These are phyloP conservation scores for Leccinum pachyderme DNA, from an alignment of 1,284 basidiomycete genomes.

Conservation along the genomic window DNA sequence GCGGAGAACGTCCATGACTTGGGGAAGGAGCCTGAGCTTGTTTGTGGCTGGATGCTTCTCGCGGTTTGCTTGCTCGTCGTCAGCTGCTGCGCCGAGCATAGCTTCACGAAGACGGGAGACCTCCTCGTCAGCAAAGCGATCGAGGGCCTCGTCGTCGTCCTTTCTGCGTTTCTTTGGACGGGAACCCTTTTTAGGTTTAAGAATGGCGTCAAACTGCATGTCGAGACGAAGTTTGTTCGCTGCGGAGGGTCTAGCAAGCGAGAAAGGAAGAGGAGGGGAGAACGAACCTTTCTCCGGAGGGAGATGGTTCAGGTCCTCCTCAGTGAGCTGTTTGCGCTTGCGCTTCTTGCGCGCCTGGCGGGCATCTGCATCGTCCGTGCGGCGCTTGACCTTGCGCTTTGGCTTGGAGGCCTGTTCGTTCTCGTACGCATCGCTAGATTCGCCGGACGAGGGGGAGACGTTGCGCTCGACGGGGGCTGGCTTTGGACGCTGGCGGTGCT, in stretches of 20 bases:
- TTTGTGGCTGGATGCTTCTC: constrained; percentile 83
- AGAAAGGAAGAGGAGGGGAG: constrained; percentile 12
- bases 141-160: constrained; percentile 74
- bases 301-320: constrained; percentile 62
- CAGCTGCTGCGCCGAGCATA: constrained; percentile 87
- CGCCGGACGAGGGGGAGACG: constrained; percentile 52
- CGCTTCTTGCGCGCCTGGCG: constrained; percentile 48
- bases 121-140: constrained; percentile 89
- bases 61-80: constrained; percentile 80
- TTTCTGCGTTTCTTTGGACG: constrained; percentile 73
- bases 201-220: constrained; percentile 78
- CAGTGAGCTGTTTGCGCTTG: constrained; percentile 47
- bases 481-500: constrained; percentile 34
- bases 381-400: constrained; percentile 26
- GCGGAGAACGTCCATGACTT: constrained; percentile 91
- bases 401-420: constrained; percentile 46
- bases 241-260: constrained; percentile 25
- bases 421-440: constrained; percentile 67
- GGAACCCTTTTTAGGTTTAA: constrained; percentile 73
- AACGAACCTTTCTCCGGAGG: constrained; percentile 69
- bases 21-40: constrained; percentile 83
- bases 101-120: constrained; percentile 80
- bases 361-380: constrained; percentile 25
- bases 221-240: constrained; percentile 64
- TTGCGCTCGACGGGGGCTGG: constrained; percentile 37